Percentiles rank a stretch among this genome's conserved stretches.
phyloP scores from a whole-genome alignment of 306 rosid species.

The Boehmeria nivea region DNA sequence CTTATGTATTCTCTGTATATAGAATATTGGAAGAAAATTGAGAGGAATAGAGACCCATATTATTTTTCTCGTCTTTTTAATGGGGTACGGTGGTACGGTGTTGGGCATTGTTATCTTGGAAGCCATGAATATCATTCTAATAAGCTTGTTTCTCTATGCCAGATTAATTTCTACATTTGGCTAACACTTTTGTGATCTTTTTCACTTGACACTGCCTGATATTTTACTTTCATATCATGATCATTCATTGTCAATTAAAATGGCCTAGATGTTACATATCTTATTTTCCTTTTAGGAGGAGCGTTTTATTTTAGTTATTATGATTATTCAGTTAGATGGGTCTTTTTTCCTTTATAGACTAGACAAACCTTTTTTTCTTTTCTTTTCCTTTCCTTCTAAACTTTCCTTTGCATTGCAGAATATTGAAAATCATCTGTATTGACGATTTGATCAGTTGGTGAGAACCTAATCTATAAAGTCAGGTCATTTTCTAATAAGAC shows the following conservation, averaged over 20 bases:
- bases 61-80: slow-evolving; percentile 2
- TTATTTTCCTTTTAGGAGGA: not conserved
- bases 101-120: not conserved
- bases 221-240: too few species aligned
- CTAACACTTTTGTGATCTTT: too few species aligned
- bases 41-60: not conserved
- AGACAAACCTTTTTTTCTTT: too few species aligned
- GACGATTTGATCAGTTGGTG: slow-evolving; percentile 17
- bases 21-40: slow-evolving; percentile 2
- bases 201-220: too few species aligned
- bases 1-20: too few species aligned
- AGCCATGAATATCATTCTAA: slow-evolving; percentile 6
- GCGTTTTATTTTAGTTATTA: slow-evolving; percentile 2
- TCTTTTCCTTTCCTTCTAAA: not conserved
- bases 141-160: not conserved
- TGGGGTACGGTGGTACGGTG: too few species aligned
- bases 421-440: too few species aligned
- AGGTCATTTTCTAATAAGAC: slow-evolving; percentile 35
- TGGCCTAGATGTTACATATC: not conserved
- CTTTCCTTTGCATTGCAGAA: slow-evolving; percentile 1
- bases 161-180: not conserved
- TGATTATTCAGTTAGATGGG: slow-evolving; percentile 5
- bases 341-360: not conserved
- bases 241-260: too few species aligned
- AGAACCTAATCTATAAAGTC: slow-evolving; percentile 10